Evolutionary conservation across 257 asterid species (phyloP).

Genomic region (Linaria vulgaris): DNA sequence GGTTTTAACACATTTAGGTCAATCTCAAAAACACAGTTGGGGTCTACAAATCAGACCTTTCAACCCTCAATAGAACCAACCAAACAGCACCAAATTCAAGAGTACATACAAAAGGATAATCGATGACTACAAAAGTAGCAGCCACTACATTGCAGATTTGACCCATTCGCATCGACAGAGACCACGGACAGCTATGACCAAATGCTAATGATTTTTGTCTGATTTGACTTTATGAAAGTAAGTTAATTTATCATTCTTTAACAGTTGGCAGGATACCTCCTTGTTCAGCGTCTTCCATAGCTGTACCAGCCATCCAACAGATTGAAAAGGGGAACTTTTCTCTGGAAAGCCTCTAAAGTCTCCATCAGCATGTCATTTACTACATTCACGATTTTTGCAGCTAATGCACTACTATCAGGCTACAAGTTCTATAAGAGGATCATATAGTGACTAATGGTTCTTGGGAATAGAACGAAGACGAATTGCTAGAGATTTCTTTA

Average conservation of each 20-base stretch:
- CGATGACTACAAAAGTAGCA: no score
- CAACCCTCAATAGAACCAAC: neutral
- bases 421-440: constrained; percentile 74
- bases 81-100: neutral
- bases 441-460: constrained; percentile 36
- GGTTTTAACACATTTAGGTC: neutral
- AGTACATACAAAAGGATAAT: no score
- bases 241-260: constrained; percentile 6
- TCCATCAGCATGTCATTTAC: constrained; percentile 54
- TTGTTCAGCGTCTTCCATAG: constrained; percentile 68
- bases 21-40: no score
- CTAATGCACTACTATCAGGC: constrained; percentile 58
- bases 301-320: constrained; percentile 44
- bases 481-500: no score
- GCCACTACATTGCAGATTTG: no score
- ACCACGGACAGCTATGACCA: no score
- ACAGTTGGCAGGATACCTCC: constrained; percentile 73
- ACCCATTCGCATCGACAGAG: no score
- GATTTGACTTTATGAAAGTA: neutral
- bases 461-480: no score
- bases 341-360: constrained; percentile 48
- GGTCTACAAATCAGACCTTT: no score
- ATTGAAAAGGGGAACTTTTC: constrained; percentile 34
- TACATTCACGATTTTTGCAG: constrained; percentile 47
- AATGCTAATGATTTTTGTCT: neutral